A percentile compares a stretch with the other conserved stretches of the same genome.
These are phyloP conservation scores for Xylariaceae sp. DNA, from an alignment of 2,329 filamentous ascomycete genomes.

Conservation along the genomic window DNA sequence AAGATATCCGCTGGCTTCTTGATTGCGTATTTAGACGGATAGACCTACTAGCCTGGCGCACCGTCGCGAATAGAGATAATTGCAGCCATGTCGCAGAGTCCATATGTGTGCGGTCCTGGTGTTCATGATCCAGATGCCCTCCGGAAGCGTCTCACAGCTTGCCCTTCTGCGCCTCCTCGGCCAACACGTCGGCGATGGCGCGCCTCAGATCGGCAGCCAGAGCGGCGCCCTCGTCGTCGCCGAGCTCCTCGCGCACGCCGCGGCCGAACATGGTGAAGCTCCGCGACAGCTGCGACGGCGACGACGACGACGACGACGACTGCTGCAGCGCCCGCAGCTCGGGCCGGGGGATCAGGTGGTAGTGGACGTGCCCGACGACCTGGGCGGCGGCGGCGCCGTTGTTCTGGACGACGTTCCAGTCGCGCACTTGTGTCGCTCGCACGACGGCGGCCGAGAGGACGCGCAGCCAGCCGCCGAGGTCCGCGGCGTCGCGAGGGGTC, in stretches of 20 bases:
- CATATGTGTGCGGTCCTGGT: no score
- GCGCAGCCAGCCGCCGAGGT: constrained; percentile 62
- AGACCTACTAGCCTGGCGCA: no score
- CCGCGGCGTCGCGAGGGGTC: constrained; percentile 51
- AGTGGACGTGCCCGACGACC: constrained; percentile 89
- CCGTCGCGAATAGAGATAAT: no score
- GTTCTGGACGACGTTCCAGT: constrained; percentile 98
- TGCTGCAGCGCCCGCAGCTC: constrained; percentile 50
- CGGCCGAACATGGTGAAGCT: constrained; percentile 80
- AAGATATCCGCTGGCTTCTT: no score
- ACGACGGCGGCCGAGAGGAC: constrained; percentile 66
- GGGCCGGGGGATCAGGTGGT: constrained; percentile 85
- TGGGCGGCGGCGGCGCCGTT: constrained; percentile 86
- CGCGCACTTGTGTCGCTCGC: constrained; percentile 59
- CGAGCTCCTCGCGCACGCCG: constrained; percentile 64
- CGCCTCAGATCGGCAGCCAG: constrained; percentile 50
- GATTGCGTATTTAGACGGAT: no score
- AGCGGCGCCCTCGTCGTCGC: constrained; percentile 62
- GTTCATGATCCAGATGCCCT: no score
- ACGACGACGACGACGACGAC: no score
- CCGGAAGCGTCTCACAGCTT: constrained; percentile 1
- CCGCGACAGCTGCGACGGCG: constrained; percentile 46
- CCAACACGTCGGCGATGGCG: constrained; percentile 40
- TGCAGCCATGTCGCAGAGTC: no score
- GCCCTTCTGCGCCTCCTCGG: constrained; percentile 27